phyloP scores from a whole-genome alignment of 2,329 filamentous ascomycete species.

The Talaromyces sp. region DNA sequence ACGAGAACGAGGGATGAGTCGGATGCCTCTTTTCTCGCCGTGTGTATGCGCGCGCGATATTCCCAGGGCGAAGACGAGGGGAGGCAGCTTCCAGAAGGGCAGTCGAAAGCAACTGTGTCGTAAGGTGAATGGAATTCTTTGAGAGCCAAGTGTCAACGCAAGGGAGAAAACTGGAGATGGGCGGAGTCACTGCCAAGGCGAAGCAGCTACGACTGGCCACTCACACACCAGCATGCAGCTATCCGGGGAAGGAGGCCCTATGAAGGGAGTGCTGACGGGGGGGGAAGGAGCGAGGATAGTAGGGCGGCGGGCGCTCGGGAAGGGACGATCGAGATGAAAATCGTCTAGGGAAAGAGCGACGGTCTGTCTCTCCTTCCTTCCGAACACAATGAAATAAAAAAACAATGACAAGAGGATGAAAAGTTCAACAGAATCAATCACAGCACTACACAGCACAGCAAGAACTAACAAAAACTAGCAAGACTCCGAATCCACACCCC shows the following conservation, averaged over 20 bases:
- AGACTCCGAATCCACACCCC: not conserved
- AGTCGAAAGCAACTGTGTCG: not conserved
- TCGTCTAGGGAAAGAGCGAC: not conserved
- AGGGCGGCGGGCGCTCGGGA: not conserved
- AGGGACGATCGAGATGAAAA: not conserved
- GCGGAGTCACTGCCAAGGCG: conserved; percentile 3
- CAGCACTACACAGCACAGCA: not conserved
- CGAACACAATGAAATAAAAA: not conserved
- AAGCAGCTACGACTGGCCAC: conserved; percentile 1
- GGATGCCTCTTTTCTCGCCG: not conserved
- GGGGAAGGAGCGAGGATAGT: not conserved
- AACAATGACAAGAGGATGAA: not conserved
- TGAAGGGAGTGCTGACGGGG: conserved; percentile 4
- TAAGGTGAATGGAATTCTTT: not conserved
- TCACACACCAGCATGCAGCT: conserved; percentile 9
- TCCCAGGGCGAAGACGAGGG: too few species aligned
- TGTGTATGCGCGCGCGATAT: not conserved
- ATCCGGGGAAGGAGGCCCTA: conserved; percentile 9
- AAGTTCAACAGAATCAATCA: not conserved
- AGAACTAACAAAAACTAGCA: not conserved
- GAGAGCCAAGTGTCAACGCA: conserved; percentile 6
- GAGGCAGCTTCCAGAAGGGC: conserved; percentile 6
- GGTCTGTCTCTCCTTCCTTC: not conserved
- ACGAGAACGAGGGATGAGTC: not conserved
- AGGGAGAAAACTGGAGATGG: conserved; percentile 4